Conservation (phyloP, 1,139 yeast genomes). For the Geotrichum reessii region DNA sequence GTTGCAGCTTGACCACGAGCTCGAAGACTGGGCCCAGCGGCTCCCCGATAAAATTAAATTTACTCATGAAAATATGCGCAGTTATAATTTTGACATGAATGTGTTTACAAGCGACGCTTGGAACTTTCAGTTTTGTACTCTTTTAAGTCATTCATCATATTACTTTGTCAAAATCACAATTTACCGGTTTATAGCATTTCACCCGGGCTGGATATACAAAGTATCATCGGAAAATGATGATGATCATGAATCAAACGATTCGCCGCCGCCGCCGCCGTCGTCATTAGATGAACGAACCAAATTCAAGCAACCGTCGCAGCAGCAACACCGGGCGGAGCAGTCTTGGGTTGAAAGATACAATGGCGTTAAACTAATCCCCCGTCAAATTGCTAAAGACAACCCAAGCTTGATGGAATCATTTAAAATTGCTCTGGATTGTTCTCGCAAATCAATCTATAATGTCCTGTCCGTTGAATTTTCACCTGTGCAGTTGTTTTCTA, state of each 20-base stretch:
- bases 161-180: slow-evolving; percentile 27
- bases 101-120: not conserved
- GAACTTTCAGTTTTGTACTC: slow-evolving; percentile 3
- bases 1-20: slow-evolving; percentile 30
- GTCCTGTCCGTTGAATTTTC: not conserved
- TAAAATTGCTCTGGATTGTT: slow-evolving; percentile 26
- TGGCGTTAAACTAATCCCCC: slow-evolving; percentile 12
- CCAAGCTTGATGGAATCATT: slow-evolving; percentile 24
- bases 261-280: too few relatives aligned
- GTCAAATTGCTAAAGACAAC: slow-evolving; percentile 16
- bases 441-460: slow-evolving; percentile 24
- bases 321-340: not conserved
- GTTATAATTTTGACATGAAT: not conserved
- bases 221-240: slow-evolving; percentile 4
- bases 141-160: slow-evolving; percentile 22
- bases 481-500: slow-evolving; percentile 9
- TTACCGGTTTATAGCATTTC: slow-evolving; percentile 32
- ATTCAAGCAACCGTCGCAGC: not conserved
- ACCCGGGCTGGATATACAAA: slow-evolving; percentile 30
- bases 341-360: slow-evolving; percentile 14
- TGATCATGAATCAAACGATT: not conserved
- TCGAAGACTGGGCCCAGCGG: slow-evolving; percentile 30
- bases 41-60: slow-evolving; percentile 32
- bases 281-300: not conserved
- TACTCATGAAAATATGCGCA: not conserved